A percentile compares a stretch with the other conserved stretches of the same genome.
Conservation (phyloP, 2,329 filamentous ascomycete species). For the Penicillium frequentans region DNA sequence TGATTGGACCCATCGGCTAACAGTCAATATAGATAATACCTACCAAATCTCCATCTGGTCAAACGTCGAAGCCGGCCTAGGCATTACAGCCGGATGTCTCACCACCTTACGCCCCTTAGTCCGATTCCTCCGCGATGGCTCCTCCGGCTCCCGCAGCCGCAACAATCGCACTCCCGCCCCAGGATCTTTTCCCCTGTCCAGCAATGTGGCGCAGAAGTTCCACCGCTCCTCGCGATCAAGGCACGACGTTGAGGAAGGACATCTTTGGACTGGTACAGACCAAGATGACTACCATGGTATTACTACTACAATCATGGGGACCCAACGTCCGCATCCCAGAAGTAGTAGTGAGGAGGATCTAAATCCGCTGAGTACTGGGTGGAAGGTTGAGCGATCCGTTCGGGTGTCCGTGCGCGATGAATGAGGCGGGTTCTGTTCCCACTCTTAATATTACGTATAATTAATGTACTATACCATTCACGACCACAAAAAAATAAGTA, state of each 20-base stretch:
- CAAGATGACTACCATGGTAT: conserved; percentile 22
- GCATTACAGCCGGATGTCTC: conserved; percentile 39
- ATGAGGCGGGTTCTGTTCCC: not conserved
- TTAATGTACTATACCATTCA: conserved; percentile 1
- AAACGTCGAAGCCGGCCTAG: conserved; percentile 32
- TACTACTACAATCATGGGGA: conserved; percentile 26
- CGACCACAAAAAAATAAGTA: not conserved
- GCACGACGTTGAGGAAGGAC: conserved; percentile 1
- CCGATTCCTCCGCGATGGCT: conserved; percentile 29
- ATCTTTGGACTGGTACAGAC: conserved; percentile 21
- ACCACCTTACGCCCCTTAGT: conserved; percentile 47
- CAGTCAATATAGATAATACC: conserved; percentile 36
- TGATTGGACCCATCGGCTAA: not conserved
- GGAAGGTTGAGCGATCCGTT: conserved; percentile 23
- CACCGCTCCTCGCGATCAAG: conserved; percentile 12
- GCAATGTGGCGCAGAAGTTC: conserved; percentile 9
- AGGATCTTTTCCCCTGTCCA: conserved; percentile 21
- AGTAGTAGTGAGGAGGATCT: conserved; percentile 25
- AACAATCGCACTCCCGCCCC: conserved; percentile 11
- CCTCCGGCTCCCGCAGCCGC: conserved; percentile 16
- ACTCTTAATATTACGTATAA: not conserved
- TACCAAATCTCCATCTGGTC: conserved; percentile 45
- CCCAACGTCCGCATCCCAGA: conserved; percentile 1
- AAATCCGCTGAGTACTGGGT: conserved; percentile 9
- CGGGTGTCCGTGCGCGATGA: conserved; percentile 20